A percentile compares a stretch with the other conserved stretches of the same genome.
These are phyloP conservation scores for Cutaneotrichosporon cyanovorans DNA, from an alignment of 1,284 basidiomycete genomes.

Conservation along the genomic window DNA sequence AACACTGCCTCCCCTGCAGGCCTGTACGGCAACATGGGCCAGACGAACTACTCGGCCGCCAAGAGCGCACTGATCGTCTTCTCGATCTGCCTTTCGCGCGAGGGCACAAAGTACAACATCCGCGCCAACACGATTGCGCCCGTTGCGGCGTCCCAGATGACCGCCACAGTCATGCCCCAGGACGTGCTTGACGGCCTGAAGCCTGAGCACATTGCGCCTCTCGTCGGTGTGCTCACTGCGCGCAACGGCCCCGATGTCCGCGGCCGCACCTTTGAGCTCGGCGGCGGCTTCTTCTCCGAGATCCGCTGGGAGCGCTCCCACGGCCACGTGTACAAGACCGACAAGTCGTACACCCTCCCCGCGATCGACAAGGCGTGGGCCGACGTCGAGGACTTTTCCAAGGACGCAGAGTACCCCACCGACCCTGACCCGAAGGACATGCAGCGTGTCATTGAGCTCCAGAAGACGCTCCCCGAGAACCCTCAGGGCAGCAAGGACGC, in stretches of 20 bases:
- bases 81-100: slow-evolving; percentile 82
- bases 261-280: slow-evolving; percentile 87
- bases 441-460: slow-evolving; percentile 24
- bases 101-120: slow-evolving; percentile 91
- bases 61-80: slow-evolving; percentile 76
- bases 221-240: slow-evolving; percentile 60
- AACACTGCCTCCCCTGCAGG: slow-evolving; percentile 69
- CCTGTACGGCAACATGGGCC: slow-evolving; percentile 80
- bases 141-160: slow-evolving; percentile 88
- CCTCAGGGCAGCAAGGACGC: slow-evolving; percentile 52
- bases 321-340: slow-evolving; percentile 76
- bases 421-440: slow-evolving; percentile 69
- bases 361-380: slow-evolving; percentile 80
- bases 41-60: slow-evolving; percentile 67
- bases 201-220: slow-evolving; percentile 89
- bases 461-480: slow-evolving; percentile 11
- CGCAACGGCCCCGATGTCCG: slow-evolving; percentile 61
- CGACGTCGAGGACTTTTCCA: slow-evolving; percentile 72
- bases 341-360: slow-evolving; percentile 85
- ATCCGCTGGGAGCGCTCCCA: slow-evolving; percentile 88
- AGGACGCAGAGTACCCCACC: slow-evolving; percentile 51
- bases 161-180: slow-evolving; percentile 91
- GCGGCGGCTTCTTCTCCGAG: slow-evolving; percentile 87
- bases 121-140: slow-evolving; percentile 82
- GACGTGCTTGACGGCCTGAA: slow-evolving; percentile 89